phyloP scores from a whole-genome alignment of 2,329 filamentous ascomycete species.

The Coniochaeta hoffmannii region DNA sequence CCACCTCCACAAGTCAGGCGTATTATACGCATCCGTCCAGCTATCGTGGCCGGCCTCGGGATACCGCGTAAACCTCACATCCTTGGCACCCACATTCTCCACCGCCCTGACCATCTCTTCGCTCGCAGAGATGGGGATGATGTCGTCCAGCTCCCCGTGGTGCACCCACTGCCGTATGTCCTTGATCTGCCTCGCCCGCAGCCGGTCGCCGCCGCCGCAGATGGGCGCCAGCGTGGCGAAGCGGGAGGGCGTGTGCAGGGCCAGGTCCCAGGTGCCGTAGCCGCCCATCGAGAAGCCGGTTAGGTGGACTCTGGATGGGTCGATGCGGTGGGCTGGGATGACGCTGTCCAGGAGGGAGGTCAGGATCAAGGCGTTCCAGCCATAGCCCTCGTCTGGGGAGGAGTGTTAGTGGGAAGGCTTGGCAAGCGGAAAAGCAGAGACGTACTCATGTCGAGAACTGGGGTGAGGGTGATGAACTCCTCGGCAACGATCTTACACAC shows the following conservation, averaged over 20 bases:
- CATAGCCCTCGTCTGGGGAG: neutral
- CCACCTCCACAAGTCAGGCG: neutral
- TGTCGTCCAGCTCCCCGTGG: slow-evolving; percentile 1
- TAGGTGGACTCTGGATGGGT: neutral
- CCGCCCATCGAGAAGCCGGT: slow-evolving; percentile 2
- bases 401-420: neutral
- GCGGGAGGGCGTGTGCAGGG: neutral
- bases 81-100: neutral
- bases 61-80: neutral
- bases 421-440: neutral
- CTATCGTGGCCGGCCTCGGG: neutral
- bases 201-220: neutral
- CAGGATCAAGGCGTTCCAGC: neutral
- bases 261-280: neutral
- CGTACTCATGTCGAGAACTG: neutral
- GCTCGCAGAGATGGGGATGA: neutral
- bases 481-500: neutral
- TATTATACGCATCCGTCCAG: neutral
- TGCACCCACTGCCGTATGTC: slow-evolving; percentile 1
- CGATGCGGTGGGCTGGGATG: neutral
- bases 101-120: neutral
- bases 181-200: neutral
- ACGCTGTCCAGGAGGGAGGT: neutral
- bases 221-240: neutral
- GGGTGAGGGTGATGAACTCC: neutral